These are phyloP conservation scores for Colletotrichum chrysophilum DNA, from an alignment of 2,329 filamentous ascomycete species.

Conservation along the genomic window DNA sequence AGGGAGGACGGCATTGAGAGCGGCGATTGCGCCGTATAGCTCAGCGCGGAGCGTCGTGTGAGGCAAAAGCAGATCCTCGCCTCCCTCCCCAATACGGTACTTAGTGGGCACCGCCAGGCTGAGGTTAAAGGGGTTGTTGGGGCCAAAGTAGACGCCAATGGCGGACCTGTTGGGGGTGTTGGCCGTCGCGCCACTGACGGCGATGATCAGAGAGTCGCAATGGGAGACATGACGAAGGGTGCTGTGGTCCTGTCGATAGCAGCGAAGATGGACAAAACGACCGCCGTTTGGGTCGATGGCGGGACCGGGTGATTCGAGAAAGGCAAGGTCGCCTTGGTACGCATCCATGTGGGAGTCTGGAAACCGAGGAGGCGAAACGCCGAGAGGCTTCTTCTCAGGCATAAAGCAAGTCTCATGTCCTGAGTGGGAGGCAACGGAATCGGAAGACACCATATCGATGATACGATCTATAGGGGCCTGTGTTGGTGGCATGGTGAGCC, in stretches of 20 bases:
- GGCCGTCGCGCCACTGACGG: not conserved
- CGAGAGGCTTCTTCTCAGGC: no score
- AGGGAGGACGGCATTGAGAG: accelerated
- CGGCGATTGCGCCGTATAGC: not conserved
- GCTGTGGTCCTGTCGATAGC: accelerated
- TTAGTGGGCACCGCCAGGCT: not conserved
- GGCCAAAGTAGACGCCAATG: not conserved
- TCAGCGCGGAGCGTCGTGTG: not conserved
- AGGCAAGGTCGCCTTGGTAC: not conserved
- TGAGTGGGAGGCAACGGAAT: accelerated
- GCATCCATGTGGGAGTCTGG: not conserved
- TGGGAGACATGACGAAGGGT: not conserved
- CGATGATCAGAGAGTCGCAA: not conserved
- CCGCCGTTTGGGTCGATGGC: not conserved
- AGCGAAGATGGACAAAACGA: not conserved
- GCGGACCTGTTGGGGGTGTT: not conserved
- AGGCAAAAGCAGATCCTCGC: accelerated
- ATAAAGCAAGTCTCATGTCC: not conserved
- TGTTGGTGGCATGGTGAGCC: accelerated
- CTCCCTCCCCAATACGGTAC: accelerated
- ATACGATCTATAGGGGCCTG: accelerated
- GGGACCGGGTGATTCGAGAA: not conserved
- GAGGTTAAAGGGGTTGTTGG: not conserved
- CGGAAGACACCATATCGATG: accelerated
- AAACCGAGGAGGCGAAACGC: not conserved